These are phyloP conservation scores for Asparagopsis taxiformis DNA, from an alignment of 31 red algal genomes.

Conservation along the genomic window DNA sequence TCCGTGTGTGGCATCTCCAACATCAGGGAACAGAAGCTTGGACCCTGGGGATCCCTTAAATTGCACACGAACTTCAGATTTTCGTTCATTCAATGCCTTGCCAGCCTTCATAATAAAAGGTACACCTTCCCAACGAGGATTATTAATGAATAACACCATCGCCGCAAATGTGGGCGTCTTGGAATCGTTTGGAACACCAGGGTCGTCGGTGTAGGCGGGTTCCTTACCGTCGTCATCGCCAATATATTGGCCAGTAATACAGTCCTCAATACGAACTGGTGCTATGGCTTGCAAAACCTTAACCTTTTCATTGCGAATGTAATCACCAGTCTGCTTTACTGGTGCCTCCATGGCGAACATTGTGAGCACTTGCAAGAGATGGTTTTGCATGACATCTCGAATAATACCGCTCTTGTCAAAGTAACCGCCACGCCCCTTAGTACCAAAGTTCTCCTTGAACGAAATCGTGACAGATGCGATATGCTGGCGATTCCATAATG, in stretches of 20 bases:
- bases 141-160: constrained; percentile 48
- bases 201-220: constrained; percentile 46
- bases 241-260: constrained; percentile 58
- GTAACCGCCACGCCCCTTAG: constrained; percentile 63
- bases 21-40: too few species aligned
- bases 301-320: constrained; percentile 66
- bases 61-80: constrained; percentile 34
- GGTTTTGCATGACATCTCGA: constrained; percentile 82
- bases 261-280: constrained; percentile 25
- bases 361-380: constrained; percentile 64
- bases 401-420: constrained; percentile 67
- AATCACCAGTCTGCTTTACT: constrained; percentile 3
- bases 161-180: constrained; percentile 65
- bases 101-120: constrained; percentile 69
- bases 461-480: constrained; percentile 52
- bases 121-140: constrained; percentile 71
- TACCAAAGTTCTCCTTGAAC: constrained; percentile 65
- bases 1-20: neutral
- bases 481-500: constrained; percentile 67
- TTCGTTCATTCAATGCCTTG: constrained; percentile 54
- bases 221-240: constrained; percentile 9
- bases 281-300: constrained; percentile 52
- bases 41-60: constrained; percentile 23
- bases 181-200: constrained; percentile 62
- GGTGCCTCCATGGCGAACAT: constrained; percentile 77